Percentiles rank a stretch among this genome's conserved stretches.
Conservation (phyloP, 306 rosid species). For the Dalbergia cultrata region DNA sequence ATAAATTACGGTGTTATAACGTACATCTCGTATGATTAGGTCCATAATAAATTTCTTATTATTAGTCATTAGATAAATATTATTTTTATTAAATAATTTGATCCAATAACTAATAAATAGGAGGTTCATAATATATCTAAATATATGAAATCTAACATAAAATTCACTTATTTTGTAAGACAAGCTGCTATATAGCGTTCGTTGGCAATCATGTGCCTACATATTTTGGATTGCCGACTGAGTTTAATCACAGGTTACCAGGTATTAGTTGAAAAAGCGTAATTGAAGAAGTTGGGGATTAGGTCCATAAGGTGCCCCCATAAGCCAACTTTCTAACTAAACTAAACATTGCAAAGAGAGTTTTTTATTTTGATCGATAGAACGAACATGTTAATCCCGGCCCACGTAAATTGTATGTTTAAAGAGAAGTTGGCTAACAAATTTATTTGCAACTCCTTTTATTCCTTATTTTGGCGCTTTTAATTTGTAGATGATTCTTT, state of each 20-base stretch:
- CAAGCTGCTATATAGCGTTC: background rate
- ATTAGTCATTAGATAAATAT: no score
- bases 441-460: background rate
- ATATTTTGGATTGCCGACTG: background rate
- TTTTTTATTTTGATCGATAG: background rate
- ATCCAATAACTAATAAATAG: no score
- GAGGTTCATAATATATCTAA: no score
- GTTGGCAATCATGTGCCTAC: conserved; percentile 35
- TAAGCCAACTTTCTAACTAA: background rate
- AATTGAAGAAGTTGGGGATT: background rate
- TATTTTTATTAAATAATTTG: no score
- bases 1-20: conserved; percentile 6
- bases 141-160: no score
- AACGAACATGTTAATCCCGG: no score
- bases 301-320: background rate
- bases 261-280: background rate
- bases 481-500: no score
- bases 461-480: background rate
- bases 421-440: background rate
- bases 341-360: background rate
- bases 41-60: no score
- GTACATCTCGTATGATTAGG: no score
- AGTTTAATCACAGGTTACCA: no score
- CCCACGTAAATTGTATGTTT: background rate
- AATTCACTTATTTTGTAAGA: no score